Evolutionary conservation across 192 early-diverging fungal genomes (phyloP).

Genomic region (Phycomyces nitens): DNA sequence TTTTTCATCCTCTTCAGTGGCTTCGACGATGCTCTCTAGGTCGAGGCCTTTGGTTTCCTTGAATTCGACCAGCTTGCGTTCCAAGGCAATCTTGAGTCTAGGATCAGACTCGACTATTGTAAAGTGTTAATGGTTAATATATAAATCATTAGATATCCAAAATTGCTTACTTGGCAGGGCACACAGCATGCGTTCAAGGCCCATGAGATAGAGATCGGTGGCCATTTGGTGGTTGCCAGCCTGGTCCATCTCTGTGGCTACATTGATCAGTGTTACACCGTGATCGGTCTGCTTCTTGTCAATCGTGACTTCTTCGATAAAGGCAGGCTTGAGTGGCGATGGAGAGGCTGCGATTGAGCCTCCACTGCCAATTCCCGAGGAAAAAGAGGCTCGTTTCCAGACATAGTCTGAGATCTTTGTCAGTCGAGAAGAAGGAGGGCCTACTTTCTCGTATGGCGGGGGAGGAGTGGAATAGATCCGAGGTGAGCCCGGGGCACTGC

Average conservation of each 20-base stretch:
- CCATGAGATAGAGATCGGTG: slow-evolving; percentile 28
- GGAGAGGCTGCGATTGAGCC: too few relatives aligned
- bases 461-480: neutral
- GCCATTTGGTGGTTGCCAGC: slow-evolving; percentile 20
- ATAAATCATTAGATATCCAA: neutral
- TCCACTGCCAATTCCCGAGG: too few relatives aligned
- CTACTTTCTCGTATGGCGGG: slow-evolving; percentile 18
- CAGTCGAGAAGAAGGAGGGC: slow-evolving; percentile 1
- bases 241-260: slow-evolving; percentile 28
- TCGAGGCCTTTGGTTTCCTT: slow-evolving; percentile 10
- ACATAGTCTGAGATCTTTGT: slow-evolving; percentile 21
- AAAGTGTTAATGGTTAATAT: neutral
- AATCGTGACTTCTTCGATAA: neutral
- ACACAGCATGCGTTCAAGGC: slow-evolving; percentile 23
- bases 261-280: slow-evolving; percentile 13
- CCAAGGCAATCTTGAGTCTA: slow-evolving; percentile 12
- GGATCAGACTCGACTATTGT: slow-evolving; percentile 8
- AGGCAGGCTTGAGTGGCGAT: neutral
- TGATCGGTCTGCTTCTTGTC: slow-evolving; percentile 26
- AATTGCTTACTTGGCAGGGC: slow-evolving; percentile 26
- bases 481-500: neutral
- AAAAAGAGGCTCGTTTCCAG: slow-evolving; percentile 7
- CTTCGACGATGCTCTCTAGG: neutral
- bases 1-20: neutral
- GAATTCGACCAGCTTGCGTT: slow-evolving; percentile 18